A percentile compares a stretch with the other conserved stretches of the same genome.
Conservation (phyloP, 139 green algal genomes). For the Chlamydomonas sp. region DNA sequence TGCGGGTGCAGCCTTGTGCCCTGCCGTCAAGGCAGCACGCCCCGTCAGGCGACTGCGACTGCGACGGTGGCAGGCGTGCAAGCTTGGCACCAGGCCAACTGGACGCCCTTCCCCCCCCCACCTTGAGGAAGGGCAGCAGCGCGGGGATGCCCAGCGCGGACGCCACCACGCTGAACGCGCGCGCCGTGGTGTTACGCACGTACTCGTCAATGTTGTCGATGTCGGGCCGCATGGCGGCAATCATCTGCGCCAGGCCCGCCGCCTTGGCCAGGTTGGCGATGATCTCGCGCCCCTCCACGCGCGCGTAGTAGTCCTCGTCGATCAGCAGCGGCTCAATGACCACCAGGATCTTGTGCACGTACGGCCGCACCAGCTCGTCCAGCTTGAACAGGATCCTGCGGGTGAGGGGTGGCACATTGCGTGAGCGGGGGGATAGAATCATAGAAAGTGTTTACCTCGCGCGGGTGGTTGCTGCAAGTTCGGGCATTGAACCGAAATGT, state of each 20-base stretch:
- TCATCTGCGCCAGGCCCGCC: constrained; percentile 95
- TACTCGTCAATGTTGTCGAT: constrained; percentile 99
- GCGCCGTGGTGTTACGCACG: constrained; percentile 96
- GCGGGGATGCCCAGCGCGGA: constrained; percentile 96
- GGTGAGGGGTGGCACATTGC: background rate
- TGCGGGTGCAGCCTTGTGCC: too few species aligned
- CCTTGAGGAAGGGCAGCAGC: constrained; percentile 98
- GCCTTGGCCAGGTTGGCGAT: constrained; percentile 98
- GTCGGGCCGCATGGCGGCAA: constrained; percentile 98
- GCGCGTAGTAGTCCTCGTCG: constrained; percentile 99
- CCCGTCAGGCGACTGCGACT: too few species aligned
- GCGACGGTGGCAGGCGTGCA: too few species aligned
- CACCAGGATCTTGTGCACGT: constrained; percentile 99
- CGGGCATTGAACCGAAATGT: too few species aligned
- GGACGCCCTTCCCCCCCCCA: background rate
- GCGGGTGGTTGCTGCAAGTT: background rate
- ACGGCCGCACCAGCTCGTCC: constrained; percentile 98
- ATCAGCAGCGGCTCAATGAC: constrained; percentile 99
- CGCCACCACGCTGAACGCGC: constrained; percentile 86
- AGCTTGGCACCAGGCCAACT: too few species aligned
- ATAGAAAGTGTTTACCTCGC: background rate
- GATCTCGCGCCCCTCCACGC: constrained; percentile 98
- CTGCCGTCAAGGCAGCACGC: too few species aligned
- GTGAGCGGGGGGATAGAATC: background rate
- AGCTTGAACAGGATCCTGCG: constrained; percentile 97